Evolutionary conservation across 805 yeast species (phyloP).

Genomic region (Yamadazyma akitaensis): DNA sequence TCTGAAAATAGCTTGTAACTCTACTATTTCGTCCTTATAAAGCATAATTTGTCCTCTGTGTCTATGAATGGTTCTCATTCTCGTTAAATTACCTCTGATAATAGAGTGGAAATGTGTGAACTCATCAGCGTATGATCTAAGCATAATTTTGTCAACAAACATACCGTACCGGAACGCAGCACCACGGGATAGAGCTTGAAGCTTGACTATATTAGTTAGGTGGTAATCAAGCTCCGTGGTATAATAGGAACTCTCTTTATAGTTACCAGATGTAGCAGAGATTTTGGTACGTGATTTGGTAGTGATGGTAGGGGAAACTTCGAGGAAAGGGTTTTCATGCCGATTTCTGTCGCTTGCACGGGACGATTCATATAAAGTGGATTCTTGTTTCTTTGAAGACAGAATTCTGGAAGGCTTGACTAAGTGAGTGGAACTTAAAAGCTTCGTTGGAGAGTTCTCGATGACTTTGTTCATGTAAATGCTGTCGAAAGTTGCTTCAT

Average conservation of each 20-base stretch:
- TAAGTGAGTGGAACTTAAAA: background rate
- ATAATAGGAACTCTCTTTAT: slow-evolving; percentile 13
- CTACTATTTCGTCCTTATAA: slow-evolving; percentile 30
- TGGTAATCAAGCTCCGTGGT: slow-evolving; percentile 17
- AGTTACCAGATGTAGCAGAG: background rate
- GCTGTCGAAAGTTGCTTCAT: slow-evolving; percentile 17
- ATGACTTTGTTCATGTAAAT: slow-evolving; percentile 21
- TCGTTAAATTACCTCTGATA: slow-evolving; percentile 46
- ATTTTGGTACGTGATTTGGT: background rate
- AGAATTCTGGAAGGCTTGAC: background rate
- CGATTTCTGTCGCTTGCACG: background rate
- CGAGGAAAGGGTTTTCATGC: slow-evolving; percentile 6
- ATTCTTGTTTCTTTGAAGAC: background rate
- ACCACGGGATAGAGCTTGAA: slow-evolving; percentile 74
- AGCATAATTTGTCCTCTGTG: slow-evolving; percentile 32
- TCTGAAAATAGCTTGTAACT: slow-evolving; percentile 40
- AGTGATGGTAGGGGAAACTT: background rate
- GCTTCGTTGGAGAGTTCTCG: slow-evolving; percentile 16
- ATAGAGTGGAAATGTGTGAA: slow-evolving; percentile 47
- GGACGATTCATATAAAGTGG: background rate
- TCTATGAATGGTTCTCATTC: slow-evolving; percentile 29
- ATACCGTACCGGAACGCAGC: slow-evolving; percentile 60
- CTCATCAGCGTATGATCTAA: slow-evolving; percentile 54
- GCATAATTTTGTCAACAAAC: slow-evolving; percentile 60
- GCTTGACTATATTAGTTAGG: slow-evolving; percentile 35